Conservation (phyloP, 2,329 filamentous ascomycete genomes). For the Hymenoscyphus linearis region DNA sequence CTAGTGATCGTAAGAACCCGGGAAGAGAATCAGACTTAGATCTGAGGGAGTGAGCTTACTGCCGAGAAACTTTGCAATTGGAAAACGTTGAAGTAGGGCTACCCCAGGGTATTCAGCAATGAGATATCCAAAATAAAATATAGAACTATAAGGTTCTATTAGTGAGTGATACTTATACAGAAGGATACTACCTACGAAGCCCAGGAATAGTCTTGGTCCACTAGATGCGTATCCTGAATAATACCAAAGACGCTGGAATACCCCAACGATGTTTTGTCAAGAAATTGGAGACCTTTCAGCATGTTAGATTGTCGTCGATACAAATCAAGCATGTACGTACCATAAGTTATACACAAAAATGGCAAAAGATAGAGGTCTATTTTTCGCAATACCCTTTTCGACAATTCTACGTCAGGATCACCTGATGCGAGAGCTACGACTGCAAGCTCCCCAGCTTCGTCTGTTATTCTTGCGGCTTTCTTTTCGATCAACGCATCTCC, state of each 20-base stretch:
- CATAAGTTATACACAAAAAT: conserved; percentile 26
- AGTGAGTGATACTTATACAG: not conserved
- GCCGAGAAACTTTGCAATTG: conserved; percentile 51
- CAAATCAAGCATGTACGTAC: conserved; percentile 7
- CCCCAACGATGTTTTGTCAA: conserved; percentile 41
- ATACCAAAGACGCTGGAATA: conserved; percentile 55
- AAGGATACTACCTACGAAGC: conserved; percentile 5
- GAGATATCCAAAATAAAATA: conserved; percentile 34
- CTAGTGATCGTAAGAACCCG: conserved; percentile 24
- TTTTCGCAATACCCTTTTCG: conserved; percentile 21
- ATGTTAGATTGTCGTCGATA: conserved; percentile 39
- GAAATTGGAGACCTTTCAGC: conserved; percentile 43
- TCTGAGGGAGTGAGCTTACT: conserved; percentile 3
- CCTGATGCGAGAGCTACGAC: conserved; percentile 32
- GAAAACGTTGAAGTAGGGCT: conserved; percentile 32
- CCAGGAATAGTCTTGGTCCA: conserved; percentile 41
- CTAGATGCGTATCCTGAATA: conserved; percentile 33
- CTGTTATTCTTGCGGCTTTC: conserved; percentile 25
- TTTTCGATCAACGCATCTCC: conserved; percentile 7
- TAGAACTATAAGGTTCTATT: conserved; percentile 26
- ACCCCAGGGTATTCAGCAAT: conserved; percentile 33
- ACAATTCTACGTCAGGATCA: conserved; percentile 22
- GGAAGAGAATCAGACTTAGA: not conserved
- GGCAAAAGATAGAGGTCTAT: conserved; percentile 24
- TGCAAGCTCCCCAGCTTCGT: conserved; percentile 34